Percentiles rank a stretch among this genome's conserved stretches.
phyloP scores from a whole-genome alignment of 306 rosid genomes.

The Comarum palustre region DNA sequence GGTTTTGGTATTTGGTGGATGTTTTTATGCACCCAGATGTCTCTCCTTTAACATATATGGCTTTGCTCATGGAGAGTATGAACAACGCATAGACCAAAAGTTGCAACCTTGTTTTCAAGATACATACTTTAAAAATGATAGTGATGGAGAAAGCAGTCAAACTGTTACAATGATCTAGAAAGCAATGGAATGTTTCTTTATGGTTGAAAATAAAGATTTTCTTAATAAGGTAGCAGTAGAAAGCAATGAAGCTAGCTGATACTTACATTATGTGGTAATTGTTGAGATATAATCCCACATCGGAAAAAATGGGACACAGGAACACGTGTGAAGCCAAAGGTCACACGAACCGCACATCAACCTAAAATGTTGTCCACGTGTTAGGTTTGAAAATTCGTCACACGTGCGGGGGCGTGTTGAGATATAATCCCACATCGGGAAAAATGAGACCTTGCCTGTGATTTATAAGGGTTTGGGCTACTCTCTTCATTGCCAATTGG shows the following conservation, averaged over 20 bases:
- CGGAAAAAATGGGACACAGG: too few species aligned
- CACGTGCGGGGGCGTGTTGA: too few species aligned
- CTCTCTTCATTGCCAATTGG: too few species aligned
- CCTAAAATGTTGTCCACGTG: too few species aligned
- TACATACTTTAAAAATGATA: not conserved
- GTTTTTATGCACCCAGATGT: conserved; percentile 3
- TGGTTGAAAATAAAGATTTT: not conserved
- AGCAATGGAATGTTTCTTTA: not conserved
- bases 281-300: too few species aligned
- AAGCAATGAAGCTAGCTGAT: not conserved
- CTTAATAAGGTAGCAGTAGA: not conserved
- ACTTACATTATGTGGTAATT: not conserved
- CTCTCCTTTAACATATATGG: not conserved
- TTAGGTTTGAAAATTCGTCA: too few species aligned
- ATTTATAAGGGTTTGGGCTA: too few species aligned
- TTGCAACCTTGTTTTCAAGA: not conserved
- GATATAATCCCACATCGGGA: too few species aligned
- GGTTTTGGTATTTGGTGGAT: not conserved
- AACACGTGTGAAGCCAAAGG: too few species aligned
- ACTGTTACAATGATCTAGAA: not conserved
- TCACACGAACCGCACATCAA: too few species aligned
- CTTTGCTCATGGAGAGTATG: not conserved
- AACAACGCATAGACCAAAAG: not conserved
- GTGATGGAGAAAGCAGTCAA: not conserved
- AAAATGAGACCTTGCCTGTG: too few species aligned